A percentile compares a stretch with the other conserved stretches of the same genome.
Conservation (phyloP, 768 basidiomycete genomes). For the Floccularia luteovirens region DNA sequence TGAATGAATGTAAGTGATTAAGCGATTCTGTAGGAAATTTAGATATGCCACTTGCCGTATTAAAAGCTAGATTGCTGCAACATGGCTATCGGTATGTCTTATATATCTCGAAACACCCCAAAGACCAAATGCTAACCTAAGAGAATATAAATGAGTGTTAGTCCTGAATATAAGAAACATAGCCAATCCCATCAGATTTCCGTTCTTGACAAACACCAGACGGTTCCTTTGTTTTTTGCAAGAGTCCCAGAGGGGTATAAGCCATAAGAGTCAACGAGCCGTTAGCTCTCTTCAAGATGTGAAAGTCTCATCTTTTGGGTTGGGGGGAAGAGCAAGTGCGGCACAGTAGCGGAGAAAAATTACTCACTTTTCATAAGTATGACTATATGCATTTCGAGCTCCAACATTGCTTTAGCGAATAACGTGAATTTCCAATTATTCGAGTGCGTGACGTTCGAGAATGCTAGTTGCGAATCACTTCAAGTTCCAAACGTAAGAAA, state of each 20-base stretch:
- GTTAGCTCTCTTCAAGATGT: slow-evolving; percentile 24
- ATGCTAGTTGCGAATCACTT: too few relatives aligned
- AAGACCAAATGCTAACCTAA: not conserved
- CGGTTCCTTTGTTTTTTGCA: slow-evolving; percentile 50
- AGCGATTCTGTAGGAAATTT: not conserved
- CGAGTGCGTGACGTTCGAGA: too few relatives aligned
- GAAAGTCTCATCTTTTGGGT: slow-evolving; percentile 32
- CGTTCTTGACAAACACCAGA: slow-evolving; percentile 41
- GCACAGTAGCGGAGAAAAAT: not conserved
- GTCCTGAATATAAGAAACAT: not conserved
- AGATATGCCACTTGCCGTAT: not conserved
- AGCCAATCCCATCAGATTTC: slow-evolving; percentile 42
- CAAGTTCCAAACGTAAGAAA: too few relatives aligned
- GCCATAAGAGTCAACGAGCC: slow-evolving; percentile 30
- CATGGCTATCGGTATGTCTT: not conserved
- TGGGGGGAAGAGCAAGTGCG: not conserved
- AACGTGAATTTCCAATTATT: too few relatives aligned
- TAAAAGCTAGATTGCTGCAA: not conserved
- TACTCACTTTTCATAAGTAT: too few relatives aligned
- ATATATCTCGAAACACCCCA: not conserved
- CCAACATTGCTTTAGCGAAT: too few relatives aligned
- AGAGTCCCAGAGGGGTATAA: too few relatives aligned
- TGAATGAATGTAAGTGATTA: not conserved
- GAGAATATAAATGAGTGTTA: not conserved
- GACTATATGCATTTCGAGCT: too few relatives aligned